Base-by-base conservation (phyloP, 257 asterid genomes). In the Nicotiana benthamiana region DNA sequence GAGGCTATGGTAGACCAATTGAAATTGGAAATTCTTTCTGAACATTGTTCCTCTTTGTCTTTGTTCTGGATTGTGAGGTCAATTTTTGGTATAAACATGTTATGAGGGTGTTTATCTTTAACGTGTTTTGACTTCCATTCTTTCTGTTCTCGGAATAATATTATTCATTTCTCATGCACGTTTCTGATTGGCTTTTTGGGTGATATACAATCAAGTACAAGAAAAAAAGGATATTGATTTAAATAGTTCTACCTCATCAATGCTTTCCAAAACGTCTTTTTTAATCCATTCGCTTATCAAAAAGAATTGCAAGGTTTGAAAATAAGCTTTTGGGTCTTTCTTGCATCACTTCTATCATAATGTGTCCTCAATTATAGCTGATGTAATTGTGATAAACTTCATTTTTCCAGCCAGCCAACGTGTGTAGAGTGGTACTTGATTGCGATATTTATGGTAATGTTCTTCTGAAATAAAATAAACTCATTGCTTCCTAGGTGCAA, bases 401-500 rank as follows among this genome's bases (percentile, higher is more conserved):
- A 70, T 26, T 48, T 61, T 24, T 74, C 62, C 46, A 48, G 17
- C 77, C 79, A 51, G 18, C 59, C 17, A 24, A 34, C 16, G 46
- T 74, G 16, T 72, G 54, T 74, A 13, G 43, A 15, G 3, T 72
- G 24, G 26, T 48, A 13, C 75, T 18, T 80, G 54, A 65, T 65
- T 6, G 17, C 22, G 34, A 34, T 77, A 63, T n/a, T n/a, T 2
- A 20, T 74, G 62, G 62, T 74, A 51, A 60, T 75, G 74, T 70
- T 66, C 77, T 80, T 76, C 40, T 46, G 52, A 54, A 59, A 70
- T 27, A 43, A 66, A 68, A 13, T 60, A 51, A 52, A 62, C 72
- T 22, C 75, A 10, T 72, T 83, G 67, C 79, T 76, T 83, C 76
- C 75, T 81, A 94, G 99, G 99, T 86, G 99, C 98, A 83, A 89